Evolutionary conservation across 495 filamentous ascomycete species (phyloP).

Genomic region (Mycothermus thermophilus): DNA sequence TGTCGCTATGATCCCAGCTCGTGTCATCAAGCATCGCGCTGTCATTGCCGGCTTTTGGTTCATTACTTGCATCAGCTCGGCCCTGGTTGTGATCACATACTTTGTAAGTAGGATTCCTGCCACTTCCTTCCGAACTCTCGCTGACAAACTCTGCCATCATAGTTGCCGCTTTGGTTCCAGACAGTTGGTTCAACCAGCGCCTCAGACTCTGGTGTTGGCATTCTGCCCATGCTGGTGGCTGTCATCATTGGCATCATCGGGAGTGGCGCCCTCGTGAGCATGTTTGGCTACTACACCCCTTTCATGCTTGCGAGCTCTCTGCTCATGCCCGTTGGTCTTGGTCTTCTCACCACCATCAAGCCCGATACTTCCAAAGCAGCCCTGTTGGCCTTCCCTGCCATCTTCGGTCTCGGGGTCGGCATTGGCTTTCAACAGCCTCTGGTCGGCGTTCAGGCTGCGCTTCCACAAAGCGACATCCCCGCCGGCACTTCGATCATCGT

Average conservation of each 20-base stretch:
- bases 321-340: slow-evolving; percentile 46
- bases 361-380: slow-evolving; percentile 9
- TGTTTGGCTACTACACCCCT: slow-evolving; percentile 49
- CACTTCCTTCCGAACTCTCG: background rate
- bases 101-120: background rate
- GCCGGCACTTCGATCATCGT: slow-evolving; percentile 45
- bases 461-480: slow-evolving; percentile 38
- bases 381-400: background rate
- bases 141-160: background rate
- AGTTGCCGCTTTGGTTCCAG: background rate
- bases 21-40: background rate
- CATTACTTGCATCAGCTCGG: background rate
- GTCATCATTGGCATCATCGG: slow-evolving; percentile 20
- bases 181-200: slow-evolving; percentile 31
- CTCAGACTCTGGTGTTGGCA: slow-evolving; percentile 33
- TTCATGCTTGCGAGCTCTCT: slow-evolving; percentile 45
- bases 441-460: slow-evolving; percentile 36
- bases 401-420: slow-evolving; percentile 50
- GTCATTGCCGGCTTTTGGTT: background rate
- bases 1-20: background rate
- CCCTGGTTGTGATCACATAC: background rate
- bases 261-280: slow-evolving; percentile 29
- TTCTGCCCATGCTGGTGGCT: slow-evolving; percentile 30
- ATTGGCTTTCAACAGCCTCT: slow-evolving; percentile 44
- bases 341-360: slow-evolving; percentile 46